These are phyloP conservation scores for Thermomucor indicae-seudaticae DNA, from an alignment of 371 early-diverging fungal species.

Conservation along the genomic window DNA sequence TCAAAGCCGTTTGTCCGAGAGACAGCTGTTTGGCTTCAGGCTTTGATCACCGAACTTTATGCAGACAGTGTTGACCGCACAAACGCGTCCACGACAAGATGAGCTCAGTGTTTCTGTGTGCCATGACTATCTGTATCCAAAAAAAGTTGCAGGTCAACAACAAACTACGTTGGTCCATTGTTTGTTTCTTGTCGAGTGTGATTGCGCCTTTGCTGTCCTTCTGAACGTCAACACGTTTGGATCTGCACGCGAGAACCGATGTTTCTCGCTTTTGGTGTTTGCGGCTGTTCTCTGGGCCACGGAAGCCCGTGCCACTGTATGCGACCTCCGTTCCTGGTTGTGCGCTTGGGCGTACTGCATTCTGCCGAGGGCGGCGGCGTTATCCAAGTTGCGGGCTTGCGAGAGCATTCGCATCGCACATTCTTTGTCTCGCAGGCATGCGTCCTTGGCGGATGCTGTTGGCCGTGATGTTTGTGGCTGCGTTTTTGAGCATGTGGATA, in stretches of 20 bases:
- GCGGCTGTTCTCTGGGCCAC: slow-evolving; percentile 71
- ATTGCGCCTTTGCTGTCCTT: slow-evolving; percentile 47
- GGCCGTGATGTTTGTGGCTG: slow-evolving; percentile 75
- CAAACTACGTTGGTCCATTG: slow-evolving; percentile 61
- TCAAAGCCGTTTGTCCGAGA: too few relatives aligned
- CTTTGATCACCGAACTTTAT: too few relatives aligned
- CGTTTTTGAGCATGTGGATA: slow-evolving; percentile 78
- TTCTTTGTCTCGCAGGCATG: slow-evolving; percentile 71
- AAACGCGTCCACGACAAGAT: slow-evolving; percentile 61
- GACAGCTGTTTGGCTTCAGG: too few relatives aligned
- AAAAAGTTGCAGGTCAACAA: slow-evolving; percentile 52
- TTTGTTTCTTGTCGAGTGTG: slow-evolving; percentile 47
- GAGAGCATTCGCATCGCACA: slow-evolving; percentile 64
- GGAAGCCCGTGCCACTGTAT: slow-evolving; percentile 79
- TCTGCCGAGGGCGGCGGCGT: slow-evolving; percentile 65
- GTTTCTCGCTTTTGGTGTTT: slow-evolving; percentile 64
- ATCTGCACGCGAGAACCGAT: slow-evolving; percentile 56
- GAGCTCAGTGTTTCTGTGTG: slow-evolving; percentile 54
- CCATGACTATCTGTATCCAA: slow-evolving; percentile 33
- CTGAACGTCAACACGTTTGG: slow-evolving; percentile 57
- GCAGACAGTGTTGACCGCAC: too few relatives aligned
- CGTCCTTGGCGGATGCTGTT: slow-evolving; percentile 65
- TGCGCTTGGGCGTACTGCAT: slow-evolving; percentile 66
- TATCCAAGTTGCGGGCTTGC: slow-evolving; percentile 71
- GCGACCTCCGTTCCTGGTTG: slow-evolving; percentile 81